Conservation (phyloP, 2,329 filamentous ascomycete genomes). For the Aspergillus jensenii region DNA sequence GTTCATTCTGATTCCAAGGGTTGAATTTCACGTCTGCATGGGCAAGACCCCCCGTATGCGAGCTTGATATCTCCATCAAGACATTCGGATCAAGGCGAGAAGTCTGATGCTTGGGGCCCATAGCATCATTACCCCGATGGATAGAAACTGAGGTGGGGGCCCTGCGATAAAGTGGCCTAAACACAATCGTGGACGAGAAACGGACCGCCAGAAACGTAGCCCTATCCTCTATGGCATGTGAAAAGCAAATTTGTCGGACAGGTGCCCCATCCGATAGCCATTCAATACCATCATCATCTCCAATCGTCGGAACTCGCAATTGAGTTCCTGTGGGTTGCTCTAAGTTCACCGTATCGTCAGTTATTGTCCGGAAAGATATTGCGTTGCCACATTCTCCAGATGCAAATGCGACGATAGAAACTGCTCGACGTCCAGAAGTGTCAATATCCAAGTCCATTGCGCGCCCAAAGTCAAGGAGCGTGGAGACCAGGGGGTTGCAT, state of each 20-base stretch:
- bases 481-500: slow-evolving; percentile 38
- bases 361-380: slow-evolving; percentile 45
- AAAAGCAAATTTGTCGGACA: slow-evolving; percentile 57
- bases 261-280: slow-evolving; percentile 52
- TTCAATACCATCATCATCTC: slow-evolving; percentile 43
- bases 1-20: slow-evolving; percentile 57
- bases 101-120: slow-evolving; percentile 11
- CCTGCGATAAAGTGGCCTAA: slow-evolving; percentile 44
- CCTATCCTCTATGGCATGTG: slow-evolving; percentile 42
- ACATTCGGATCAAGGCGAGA: slow-evolving; percentile 51
- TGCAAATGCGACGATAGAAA: slow-evolving; percentile 39
- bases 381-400: slow-evolving; percentile 49
- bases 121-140: slow-evolving; percentile 13
- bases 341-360: slow-evolving; percentile 28
- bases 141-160: slow-evolving; percentile 25
- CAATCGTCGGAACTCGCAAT: slow-evolving; percentile 43
- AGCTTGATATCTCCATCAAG: slow-evolving; percentile 44
- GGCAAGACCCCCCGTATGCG: slow-evolving; percentile 45
- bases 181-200: slow-evolving; percentile 48
- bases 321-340: slow-evolving; percentile 16
- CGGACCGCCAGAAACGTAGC: slow-evolving; percentile 53
- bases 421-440: slow-evolving; percentile 23
- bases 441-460: slow-evolving; percentile 40
- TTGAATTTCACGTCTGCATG: slow-evolving; percentile 61
- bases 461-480: slow-evolving; percentile 51